A percentile compares a stretch with the other conserved stretches of the same genome.
Conservation (phyloP, 768 basidiomycete genomes). For the Pulveroboletus sp. region DNA sequence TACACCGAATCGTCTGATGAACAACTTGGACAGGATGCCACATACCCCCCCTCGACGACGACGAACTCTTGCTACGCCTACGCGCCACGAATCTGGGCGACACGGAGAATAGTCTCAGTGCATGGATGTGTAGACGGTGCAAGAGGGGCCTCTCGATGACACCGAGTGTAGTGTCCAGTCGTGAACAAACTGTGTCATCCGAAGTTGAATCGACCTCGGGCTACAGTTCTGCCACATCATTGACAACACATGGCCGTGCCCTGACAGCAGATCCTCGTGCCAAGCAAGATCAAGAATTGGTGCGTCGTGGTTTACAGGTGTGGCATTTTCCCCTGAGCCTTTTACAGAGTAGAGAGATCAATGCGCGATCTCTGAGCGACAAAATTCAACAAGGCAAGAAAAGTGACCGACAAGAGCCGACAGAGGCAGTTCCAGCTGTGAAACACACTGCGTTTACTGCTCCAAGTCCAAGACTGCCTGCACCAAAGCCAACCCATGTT, state of each 20-base stretch:
- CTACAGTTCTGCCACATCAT: background rate
- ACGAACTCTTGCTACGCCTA: slow-evolving; percentile 23
- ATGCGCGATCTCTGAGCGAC: background rate
- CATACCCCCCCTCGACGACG: slow-evolving; percentile 28
- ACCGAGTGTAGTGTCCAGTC: slow-evolving; percentile 2
- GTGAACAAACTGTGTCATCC: slow-evolving; percentile 8
- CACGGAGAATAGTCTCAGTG: slow-evolving; percentile 16
- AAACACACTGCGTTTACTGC: background rate
- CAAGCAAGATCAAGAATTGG: slow-evolving; percentile 6
- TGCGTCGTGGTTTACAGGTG: slow-evolving; percentile 1
- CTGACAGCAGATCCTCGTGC: background rate
- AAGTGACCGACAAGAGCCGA: background rate
- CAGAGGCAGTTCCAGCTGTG: background rate
- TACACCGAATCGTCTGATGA: background rate
- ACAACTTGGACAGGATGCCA: slow-evolving; percentile 27
- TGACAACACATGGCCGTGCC: no score
- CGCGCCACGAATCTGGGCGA: slow-evolving; percentile 25
- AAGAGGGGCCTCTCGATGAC: slow-evolving; percentile 16
- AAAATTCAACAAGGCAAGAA: background rate
- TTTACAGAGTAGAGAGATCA: background rate
- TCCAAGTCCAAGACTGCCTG: background rate
- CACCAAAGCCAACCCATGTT: background rate
- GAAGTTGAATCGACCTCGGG: background rate
- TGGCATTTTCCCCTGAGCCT: slow-evolving; percentile 2
- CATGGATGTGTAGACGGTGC: slow-evolving; percentile 33